Percentiles rank a stretch among this genome's conserved stretches.
phyloP scores from a whole-genome alignment of 306 rosid genomes.

The Begonia peltatifolia region DNA sequence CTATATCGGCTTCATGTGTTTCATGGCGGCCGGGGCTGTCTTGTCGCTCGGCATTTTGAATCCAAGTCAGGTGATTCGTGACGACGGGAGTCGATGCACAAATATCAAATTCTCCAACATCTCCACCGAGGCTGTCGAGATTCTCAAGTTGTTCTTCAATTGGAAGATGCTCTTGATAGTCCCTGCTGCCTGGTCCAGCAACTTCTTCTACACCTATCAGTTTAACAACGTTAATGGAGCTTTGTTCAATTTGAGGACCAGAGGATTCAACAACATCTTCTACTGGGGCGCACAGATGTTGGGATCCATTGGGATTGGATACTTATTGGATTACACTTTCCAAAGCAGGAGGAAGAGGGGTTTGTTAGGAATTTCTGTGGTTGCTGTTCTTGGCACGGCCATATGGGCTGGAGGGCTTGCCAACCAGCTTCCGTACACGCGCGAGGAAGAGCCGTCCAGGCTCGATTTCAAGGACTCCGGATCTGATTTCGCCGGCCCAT shows the following conservation, averaged over 20 bases:
- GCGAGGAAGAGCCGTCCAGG: slow-evolving; percentile 2
- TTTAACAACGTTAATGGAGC: slow-evolving; percentile 64
- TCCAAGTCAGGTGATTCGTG: slow-evolving; percentile 50
- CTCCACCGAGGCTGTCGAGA: slow-evolving; percentile 29
- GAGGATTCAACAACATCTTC: slow-evolving; percentile 77
- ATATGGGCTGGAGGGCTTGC: slow-evolving; percentile 84
- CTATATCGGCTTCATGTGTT: slow-evolving; percentile 71
- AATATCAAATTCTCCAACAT: slow-evolving; percentile 48
- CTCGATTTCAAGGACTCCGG: slow-evolving; percentile 63
- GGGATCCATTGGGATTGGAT: slow-evolving; percentile 70
- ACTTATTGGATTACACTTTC: slow-evolving; percentile 71
- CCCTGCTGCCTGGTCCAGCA: slow-evolving; percentile 81
- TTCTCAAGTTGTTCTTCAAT: slow-evolving; percentile 36
- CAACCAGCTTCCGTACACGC: slow-evolving; percentile 39
- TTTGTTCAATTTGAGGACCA: slow-evolving; percentile 63
- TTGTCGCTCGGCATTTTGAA: slow-evolving; percentile 45
- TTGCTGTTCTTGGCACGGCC: slow-evolving; percentile 37
- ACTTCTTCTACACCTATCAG: slow-evolving; percentile 72
- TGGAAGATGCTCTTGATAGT: slow-evolving; percentile 78
- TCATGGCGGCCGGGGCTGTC: slow-evolving; percentile 50
- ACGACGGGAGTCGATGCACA: slow-evolving; percentile 58
- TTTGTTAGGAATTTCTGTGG: slow-evolving; percentile 39
- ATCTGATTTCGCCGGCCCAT: slow-evolving; percentile 54
- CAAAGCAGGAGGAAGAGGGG: slow-evolving; percentile 69
- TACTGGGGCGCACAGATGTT: slow-evolving; percentile 97